Evolutionary conservation across 257 asterid species (phyloP), one percentile per base, ranked within the genome.

Genomic region (Craterostigma plantagineum): DNA sequence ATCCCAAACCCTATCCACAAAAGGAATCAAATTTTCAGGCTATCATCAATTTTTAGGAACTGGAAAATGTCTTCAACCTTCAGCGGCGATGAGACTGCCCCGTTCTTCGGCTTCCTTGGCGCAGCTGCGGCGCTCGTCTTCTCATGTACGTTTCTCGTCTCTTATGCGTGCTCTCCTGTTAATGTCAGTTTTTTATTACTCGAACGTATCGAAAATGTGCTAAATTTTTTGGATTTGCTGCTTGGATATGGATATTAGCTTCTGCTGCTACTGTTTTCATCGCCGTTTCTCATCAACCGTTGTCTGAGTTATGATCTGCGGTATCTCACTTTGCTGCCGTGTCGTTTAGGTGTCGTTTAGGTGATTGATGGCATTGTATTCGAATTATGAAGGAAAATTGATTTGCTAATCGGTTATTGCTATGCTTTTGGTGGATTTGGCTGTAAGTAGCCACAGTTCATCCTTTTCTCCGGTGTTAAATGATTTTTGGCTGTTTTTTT

Each of bases 81-180:
- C 64, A 60, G 72, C 49, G 83, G 83, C 61, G 83, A 73, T 69
- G 83, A 73, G 54, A 73, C 83, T 50, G 83, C 83, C 38, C 83
- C 83, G 11, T 73, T 73, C 63, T 73, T 73, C 62, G 82, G 82
- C 50, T 73, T 69, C 71, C 77, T 72, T 13, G 81, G 81, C 36
- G 81, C 81, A 46, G 77, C 82, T 33, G 69, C 82, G 5, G 79
- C 83, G 35, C 83, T 73, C 45, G 83, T 73, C 43, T 73, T 73
- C 64, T 73, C 83, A 33, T 73, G 83, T 73, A 58, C 54, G 16
- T 43, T 47, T 36, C 39, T n/a, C 7, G 4, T 1, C n/a, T 42
- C 14, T 42, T 11, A 14, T 42, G 2, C 18, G 11, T 14, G 16
- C 44, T 23, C 12, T 40, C 44, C n/a, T n/a, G n/a, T n/a, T n/a